Evolutionary conservation across 306 rosid species (phyloP).

Genomic region (Corylus americana): DNA sequence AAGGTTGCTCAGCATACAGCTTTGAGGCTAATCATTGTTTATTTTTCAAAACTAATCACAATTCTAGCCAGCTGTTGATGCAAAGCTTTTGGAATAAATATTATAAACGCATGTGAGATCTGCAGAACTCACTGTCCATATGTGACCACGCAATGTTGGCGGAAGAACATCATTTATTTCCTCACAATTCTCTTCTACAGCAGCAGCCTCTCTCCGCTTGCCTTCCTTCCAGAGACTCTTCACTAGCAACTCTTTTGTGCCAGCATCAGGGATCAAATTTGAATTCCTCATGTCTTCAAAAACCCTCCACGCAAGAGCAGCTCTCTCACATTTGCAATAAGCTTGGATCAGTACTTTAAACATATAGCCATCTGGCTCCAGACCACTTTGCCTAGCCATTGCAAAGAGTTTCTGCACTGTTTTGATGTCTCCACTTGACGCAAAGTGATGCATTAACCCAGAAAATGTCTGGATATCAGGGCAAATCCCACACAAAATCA

Average conservation of each 20-base stretch:
- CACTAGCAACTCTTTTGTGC: conserved; percentile 78
- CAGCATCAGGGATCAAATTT: conserved; percentile 56
- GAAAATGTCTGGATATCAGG: conserved; percentile 82
- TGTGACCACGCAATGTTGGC: conserved; percentile 58
- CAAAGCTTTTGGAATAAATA: conserved; percentile 59
- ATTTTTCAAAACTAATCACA: conserved; percentile 13
- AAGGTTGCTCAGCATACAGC: not conserved
- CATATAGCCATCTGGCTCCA: conserved; percentile 67
- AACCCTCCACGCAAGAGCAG: conserved; percentile 68
- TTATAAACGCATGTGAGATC: conserved; percentile 61
- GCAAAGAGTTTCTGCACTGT: conserved; percentile 69
- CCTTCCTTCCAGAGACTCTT: conserved; percentile 89
- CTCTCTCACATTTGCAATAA: conserved; percentile 75
- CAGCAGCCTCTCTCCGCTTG: conserved; percentile 76
- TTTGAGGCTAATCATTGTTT: conserved; percentile 6
- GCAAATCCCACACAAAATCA: conserved; percentile 57
- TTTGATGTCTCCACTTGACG: conserved; percentile 59
- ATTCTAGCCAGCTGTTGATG: conserved; percentile 34
- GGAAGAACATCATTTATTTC: conserved; percentile 53
- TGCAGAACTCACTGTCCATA: conserved; percentile 71
- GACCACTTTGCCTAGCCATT: conserved; percentile 68
- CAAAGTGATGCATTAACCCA: conserved; percentile 72
- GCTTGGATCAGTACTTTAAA: conserved; percentile 71
- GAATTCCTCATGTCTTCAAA: conserved; percentile 71
- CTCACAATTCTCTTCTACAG: conserved; percentile 64